A percentile compares a stretch with the other conserved stretches of the same genome.
Conservation (phyloP, 1,139 yeast genomes). For the Fermentozyma sake region DNA sequence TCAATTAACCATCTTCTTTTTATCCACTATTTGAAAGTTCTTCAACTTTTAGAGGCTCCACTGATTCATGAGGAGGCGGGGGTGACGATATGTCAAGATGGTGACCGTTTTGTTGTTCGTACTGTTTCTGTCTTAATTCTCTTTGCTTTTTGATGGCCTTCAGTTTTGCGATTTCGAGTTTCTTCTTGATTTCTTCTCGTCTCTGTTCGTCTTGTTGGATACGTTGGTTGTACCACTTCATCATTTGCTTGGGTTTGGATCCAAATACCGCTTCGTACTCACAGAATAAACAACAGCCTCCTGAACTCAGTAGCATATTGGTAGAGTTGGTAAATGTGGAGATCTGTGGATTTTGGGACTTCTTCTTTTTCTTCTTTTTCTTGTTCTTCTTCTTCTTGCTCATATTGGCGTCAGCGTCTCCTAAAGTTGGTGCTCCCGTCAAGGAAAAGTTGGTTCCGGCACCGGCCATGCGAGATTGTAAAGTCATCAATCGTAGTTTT, state of each 20-base stretch:
- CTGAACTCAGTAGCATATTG: too few species aligned
- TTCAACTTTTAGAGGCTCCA: too few species aligned
- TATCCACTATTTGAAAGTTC: too few species aligned
- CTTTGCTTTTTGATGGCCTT: constrained; percentile 29
- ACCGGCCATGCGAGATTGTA: constrained; percentile 9
- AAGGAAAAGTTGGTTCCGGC: background rate
- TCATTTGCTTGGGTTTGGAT: constrained; percentile 43
- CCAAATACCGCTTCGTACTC: constrained; percentile 60
- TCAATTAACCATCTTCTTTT: too few species aligned
- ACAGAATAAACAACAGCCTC: constrained; percentile 55
- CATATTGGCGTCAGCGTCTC: constrained; percentile 7
- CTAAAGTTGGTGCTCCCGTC: constrained; percentile 2
- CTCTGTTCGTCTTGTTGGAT: constrained; percentile 30
- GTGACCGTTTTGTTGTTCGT: constrained; percentile 11
- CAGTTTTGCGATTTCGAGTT: constrained; percentile 35
- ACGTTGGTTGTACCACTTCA: constrained; percentile 42
- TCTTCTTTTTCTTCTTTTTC: constrained; percentile 11
- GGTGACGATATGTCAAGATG: too few species aligned
- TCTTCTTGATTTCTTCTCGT: constrained; percentile 30
- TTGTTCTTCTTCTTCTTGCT: constrained; percentile 22
- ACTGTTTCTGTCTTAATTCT: constrained; percentile 21
- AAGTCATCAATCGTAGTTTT: constrained; percentile 28
- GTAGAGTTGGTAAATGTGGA: background rate
- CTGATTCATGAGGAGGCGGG: too few species aligned
- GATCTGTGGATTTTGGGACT: background rate